Evolutionary conservation across 2,329 filamentous ascomycete species (phyloP), one percentile per base, ranked within the genome.

Genomic region (Aspergillus luchuensis): DNA sequence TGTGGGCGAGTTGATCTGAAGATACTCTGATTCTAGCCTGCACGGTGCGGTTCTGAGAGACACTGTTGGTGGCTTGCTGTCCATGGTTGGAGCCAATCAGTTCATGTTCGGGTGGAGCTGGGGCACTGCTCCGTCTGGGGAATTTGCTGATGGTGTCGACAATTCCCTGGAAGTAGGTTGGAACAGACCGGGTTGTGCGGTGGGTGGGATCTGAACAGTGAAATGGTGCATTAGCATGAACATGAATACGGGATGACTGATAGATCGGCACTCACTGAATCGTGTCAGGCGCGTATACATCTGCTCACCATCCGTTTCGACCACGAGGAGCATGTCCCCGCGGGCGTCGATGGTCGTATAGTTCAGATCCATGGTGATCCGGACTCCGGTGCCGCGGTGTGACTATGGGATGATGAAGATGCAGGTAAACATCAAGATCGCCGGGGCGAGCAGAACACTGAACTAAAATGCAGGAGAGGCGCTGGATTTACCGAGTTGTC

Each of bases 1-100:
- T 48, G 8, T 61, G 56, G 28, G 33, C 13, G 25, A 63, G 30
- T 23, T 57, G 61, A 23, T 58, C 61, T 0, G 61, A 63, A 3
- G 61, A 63, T 5, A 59, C 56, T 13, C 49, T 52, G 10, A 63
- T 47, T 36, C 51, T 60, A 7, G 30, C 28, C 13, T 30, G 4
- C 10, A 8, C 15, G 15, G 21, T 21, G 49, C 13, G 17, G 10
- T 11, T 36, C 5, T 36, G 30, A 38, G 8, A 8, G 28, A 11
- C 21, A 30, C 2, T 8, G 30, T 51, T 23, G 1, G 28, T 8
- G 48, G 28, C 19, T 49, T 23, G 45, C 4, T 25, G 45, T 49
- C 23, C n/a, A 10, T 5, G 45, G 21, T 10, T 49, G 8, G 45
- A n/a, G 11, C 19, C 17, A 4, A 19, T 28, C n/a, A 30, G 6